Evolutionary conservation across 2,329 filamentous ascomycete species (phyloP), one percentile per base, ranked within the genome.

Genomic region (Rosellinia necatrix): DNA sequence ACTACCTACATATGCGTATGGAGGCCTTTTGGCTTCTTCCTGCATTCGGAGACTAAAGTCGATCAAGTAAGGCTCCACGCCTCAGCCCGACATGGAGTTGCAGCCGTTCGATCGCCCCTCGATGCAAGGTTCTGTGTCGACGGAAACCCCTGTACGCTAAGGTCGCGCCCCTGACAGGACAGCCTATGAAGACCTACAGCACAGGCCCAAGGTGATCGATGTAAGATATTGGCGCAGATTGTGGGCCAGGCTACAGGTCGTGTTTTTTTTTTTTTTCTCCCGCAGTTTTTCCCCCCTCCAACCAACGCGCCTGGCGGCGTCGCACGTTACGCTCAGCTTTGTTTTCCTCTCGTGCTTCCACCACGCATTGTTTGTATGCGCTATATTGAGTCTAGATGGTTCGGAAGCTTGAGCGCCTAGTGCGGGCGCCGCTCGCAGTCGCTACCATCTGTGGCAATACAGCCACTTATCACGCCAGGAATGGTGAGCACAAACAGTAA

Each of bases 201-300:
- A 60, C 49, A 40, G 15, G 21, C 15, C 49, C 21, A 17, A 44
- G 17, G 61, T 65, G 62, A 67, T 54, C 13, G 49, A 40, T 41
- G 54, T 53, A 43, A 49, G 27, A 56, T 49, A 63, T 62, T 66
- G 61, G 62, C 54, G 47, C 35, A 12, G 29, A 34, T 15, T 55
- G 51, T 41, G 56, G 47, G 35, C 29, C 50, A 32, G 8, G 30
- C 27, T 17, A 15, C 30, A 43, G 21, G 24, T 51, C 12, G 27
- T n/a, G 24, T n/a, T 37, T 25, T 30, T 34, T 38, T 41, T 34
- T 42, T 27, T 49, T 15, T 22, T 19, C 32, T 38, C 22, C n/a
- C n/a, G n/a, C n/a, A n/a, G n/a, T n/a, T 27, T 46, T 27, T 34
- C 12, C 19, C 17, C 15, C 47, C 46, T 38, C 35, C 8, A n/a